Base-by-base conservation (phyloP, 345 rosid genomes). In the Citrus medica region DNA sequence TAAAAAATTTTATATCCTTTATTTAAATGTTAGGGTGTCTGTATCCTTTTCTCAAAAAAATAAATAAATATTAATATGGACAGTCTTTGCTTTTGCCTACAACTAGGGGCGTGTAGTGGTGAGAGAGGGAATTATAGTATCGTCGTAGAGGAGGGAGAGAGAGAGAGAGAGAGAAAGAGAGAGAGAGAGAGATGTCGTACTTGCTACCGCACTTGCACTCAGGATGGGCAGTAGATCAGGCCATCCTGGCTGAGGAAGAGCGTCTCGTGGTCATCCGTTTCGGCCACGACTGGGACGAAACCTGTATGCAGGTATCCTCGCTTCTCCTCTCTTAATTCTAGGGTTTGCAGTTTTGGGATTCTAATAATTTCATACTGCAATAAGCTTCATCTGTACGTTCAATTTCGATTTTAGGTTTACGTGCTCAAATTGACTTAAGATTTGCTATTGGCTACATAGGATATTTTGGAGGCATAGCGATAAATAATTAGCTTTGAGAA, bases 201-300 rank as follows among this genome's bases (percentile, higher is more conserved):
- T 77, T 94, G 82, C 88, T 94, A 69, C 98, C 98, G 13, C 97
- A 94, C 76, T 81, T 94, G 83, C 97, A 92, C 88, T 91, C 98
- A 0, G 98, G 98, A 30, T 91, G 97, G 98, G 98, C 97, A 3
- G 98, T 92, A 0, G 98, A 94, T 79, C 98, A 94, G 89, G 91
- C 97, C 77, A 94, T 94, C 81, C 84, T 94, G 7, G 93, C 98
- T 48, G 98, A 92, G 85, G 98, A 94, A 84, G 98, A 92, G 85
- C 93, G 97, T 80, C 92, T 92, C 40, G 98, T 91, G 28, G 88
- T 92, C 87, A 92, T 94, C 40, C 91, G 96, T 24, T 94, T 94
- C 84, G 98, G 97, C 76, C 98, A 89, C 71, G 98, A 94, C 70
- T 94, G 98, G 98, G 98, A 94, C 79, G 98, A 94, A 65, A 94